Conservation (phyloP, 169 alveolate genomes). For the Besnoitia besnoiti region DNA sequence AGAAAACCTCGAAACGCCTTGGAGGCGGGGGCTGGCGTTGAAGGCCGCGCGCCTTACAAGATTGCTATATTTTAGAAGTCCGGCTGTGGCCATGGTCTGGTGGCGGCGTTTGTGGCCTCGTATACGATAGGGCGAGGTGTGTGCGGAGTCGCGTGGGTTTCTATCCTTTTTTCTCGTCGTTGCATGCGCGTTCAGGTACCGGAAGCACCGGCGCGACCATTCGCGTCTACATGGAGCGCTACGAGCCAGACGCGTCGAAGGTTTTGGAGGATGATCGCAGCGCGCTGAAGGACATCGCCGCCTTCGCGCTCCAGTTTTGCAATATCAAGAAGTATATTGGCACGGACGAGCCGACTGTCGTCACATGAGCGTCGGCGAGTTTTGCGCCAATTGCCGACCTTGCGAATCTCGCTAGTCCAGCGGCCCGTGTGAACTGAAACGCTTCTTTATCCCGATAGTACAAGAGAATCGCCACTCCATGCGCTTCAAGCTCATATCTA, state of each 20-base stretch:
- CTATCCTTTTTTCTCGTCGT: too few species aligned
- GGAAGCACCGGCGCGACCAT: constrained; percentile 94
- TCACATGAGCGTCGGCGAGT: constrained; percentile 48
- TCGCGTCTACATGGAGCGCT: constrained; percentile 92
- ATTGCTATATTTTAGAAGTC: neutral
- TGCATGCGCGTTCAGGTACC: constrained; percentile 73
- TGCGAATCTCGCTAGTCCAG: too few species aligned
- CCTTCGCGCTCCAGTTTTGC: constrained; percentile 59
- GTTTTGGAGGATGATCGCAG: constrained; percentile 5
- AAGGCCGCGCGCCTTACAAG: too few species aligned
- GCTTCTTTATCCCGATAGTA: too few species aligned
- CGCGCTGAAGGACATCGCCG: constrained; percentile 10
- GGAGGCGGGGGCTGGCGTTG: too few species aligned
- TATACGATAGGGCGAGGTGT: neutral
- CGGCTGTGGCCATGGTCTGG: neutral
- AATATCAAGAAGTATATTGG: constrained; percentile 51
- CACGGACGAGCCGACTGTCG: constrained; percentile 61
- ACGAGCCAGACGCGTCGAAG: constrained; percentile 46
- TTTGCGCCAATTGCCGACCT: too few species aligned
- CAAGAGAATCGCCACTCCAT: too few species aligned
- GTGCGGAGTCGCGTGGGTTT: neutral
- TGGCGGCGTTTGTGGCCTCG: neutral
- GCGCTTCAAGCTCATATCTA: too few species aligned
- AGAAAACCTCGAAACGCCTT: too few species aligned
- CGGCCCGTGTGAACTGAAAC: too few species aligned